Evolutionary conservation across 2,329 filamentous ascomycete genomes (phyloP).

Genomic region (Alternaria infectoria): DNA sequence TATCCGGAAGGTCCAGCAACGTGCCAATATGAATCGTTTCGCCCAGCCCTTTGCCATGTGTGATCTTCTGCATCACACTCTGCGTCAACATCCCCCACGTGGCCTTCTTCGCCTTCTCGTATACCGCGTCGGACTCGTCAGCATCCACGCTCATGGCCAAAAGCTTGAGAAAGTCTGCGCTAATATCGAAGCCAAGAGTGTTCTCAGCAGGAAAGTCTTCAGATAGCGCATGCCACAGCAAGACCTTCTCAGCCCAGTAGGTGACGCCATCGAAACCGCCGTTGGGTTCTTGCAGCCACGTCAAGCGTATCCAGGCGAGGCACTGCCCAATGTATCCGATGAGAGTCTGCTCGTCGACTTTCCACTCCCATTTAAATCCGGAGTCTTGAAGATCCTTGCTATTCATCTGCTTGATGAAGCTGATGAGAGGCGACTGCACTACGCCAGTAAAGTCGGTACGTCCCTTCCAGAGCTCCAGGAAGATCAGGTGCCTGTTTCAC

Average conservation of each 20-base stretch:
- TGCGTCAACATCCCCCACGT: slow-evolving; percentile 41
- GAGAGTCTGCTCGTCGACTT: slow-evolving; percentile 34
- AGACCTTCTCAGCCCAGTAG: slow-evolving; percentile 38
- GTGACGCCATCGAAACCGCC: slow-evolving; percentile 40
- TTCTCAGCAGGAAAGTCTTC: slow-evolving; percentile 36
- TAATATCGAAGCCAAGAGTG: slow-evolving; percentile 32
- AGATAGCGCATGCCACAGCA: slow-evolving; percentile 29
- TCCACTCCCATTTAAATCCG: slow-evolving; percentile 44
- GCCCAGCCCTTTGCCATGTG: slow-evolving; percentile 40
- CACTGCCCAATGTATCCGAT: slow-evolving; percentile 52
- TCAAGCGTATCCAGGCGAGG: slow-evolving; percentile 46
- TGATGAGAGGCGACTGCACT: slow-evolving; percentile 27
- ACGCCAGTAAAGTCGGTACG: slow-evolving; percentile 23
- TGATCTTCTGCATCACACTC: slow-evolving; percentile 47
- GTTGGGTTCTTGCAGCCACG: slow-evolving; percentile 39
- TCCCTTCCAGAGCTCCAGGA: slow-evolving; percentile 35
- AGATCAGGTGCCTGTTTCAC: slow-evolving; percentile 28
- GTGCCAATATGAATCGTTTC: slow-evolving; percentile 32
- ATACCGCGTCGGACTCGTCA: slow-evolving; percentile 30
- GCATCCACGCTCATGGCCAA: slow-evolving; percentile 31
- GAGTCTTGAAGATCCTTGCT: slow-evolving; percentile 24
- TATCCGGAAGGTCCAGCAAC: slow-evolving; percentile 42
- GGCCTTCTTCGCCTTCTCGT: slow-evolving; percentile 36
- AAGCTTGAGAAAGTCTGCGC: slow-evolving; percentile 31
- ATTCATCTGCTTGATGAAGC: slow-evolving; percentile 33